Evolutionary conservation across 768 basidiomycete genomes (phyloP).

Genomic region (Mycena indigotica): DNA sequence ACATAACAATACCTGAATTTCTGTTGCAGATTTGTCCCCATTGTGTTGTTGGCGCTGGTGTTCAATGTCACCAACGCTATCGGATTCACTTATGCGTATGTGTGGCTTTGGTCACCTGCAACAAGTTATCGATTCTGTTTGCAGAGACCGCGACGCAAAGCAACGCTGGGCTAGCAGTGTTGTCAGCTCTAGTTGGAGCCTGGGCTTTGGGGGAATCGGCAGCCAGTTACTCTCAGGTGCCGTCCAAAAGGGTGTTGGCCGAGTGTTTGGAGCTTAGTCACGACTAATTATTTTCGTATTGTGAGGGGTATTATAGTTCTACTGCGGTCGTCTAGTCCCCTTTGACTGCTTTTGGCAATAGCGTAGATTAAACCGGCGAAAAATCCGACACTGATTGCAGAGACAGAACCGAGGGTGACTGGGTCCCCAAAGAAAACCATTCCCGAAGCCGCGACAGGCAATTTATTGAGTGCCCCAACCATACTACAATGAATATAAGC

Average conservation of each 20-base stretch:
- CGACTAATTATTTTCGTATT: constrained; percentile 41
- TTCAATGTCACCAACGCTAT: constrained; percentile 97
- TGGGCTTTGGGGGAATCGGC: constrained; percentile 80
- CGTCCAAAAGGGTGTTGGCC: constrained; percentile 79
- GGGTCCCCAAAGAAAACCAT: constrained; percentile 96
- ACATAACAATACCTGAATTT: constrained; percentile 11
- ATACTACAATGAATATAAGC: constrained; percentile 66
- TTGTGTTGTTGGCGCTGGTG: constrained; percentile 89
- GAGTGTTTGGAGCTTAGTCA: constrained; percentile 60
- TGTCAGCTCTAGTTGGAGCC: constrained; percentile 67
- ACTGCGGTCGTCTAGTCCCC: constrained; percentile 64
- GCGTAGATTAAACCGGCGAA: constrained; percentile 91
- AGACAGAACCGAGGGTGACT: constrained; percentile 85
- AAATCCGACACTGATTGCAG: constrained; percentile 86
- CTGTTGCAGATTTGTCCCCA: constrained; percentile 80
- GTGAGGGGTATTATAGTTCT: constrained; percentile 65
- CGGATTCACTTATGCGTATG: constrained; percentile 94
- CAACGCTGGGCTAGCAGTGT: constrained; percentile 83
- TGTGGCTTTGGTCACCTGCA: constrained; percentile 16
- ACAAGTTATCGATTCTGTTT: not conserved
- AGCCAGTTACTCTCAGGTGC: constrained; percentile 82
- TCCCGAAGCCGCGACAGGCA: constrained; percentile 98
- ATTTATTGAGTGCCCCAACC: constrained; percentile 96
- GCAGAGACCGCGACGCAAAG: constrained; percentile 90
- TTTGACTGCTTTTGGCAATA: constrained; percentile 92